Evolutionary conservation across 495 filamentous ascomycete species (phyloP).

Genomic region (Aspergillus saccharolyticus): DNA sequence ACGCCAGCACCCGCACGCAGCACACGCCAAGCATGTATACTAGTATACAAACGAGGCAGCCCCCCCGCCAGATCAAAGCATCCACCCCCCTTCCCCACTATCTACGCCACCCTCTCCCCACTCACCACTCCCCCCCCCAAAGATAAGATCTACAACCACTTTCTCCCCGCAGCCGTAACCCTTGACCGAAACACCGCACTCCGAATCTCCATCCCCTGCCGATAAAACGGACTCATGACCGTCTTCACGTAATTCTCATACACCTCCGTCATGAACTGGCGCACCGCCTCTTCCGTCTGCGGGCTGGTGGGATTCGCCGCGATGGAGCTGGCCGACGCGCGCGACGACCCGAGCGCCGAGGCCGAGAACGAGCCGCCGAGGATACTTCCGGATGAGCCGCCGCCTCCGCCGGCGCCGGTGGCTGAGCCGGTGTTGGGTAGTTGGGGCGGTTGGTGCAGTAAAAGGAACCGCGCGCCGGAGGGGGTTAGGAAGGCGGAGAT

Average conservation of each 20-base stretch:
- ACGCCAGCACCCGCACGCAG: not conserved
- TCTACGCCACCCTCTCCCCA: not conserved
- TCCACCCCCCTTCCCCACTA: too few species aligned
- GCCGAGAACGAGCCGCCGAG: slow-evolving; percentile 27
- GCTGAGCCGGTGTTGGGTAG: slow-evolving; percentile 34
- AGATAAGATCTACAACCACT: slow-evolving; percentile 63
- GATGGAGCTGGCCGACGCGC: slow-evolving; percentile 58
- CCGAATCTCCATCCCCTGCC: slow-evolving; percentile 70
- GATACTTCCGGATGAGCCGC: slow-evolving; percentile 9
- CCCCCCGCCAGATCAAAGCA: too few species aligned
- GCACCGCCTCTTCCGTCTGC: slow-evolving; percentile 89
- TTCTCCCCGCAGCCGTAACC: slow-evolving; percentile 83
- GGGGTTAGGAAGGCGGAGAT: slow-evolving; percentile 86
- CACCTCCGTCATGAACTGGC: slow-evolving; percentile 88
- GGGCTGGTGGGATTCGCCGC: slow-evolving; percentile 77
- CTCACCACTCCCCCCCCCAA: slow-evolving; percentile 7
- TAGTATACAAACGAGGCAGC: too few species aligned
- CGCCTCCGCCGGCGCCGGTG: too few species aligned
- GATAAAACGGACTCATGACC: slow-evolving; percentile 95
- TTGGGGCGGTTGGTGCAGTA: slow-evolving; percentile 72
- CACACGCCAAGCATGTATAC: too few species aligned
- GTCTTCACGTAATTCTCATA: slow-evolving; percentile 95
- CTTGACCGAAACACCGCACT: slow-evolving; percentile 78
- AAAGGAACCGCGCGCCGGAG: slow-evolving; percentile 68
- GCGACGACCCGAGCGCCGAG: slow-evolving; percentile 24